A percentile compares a stretch with the other conserved stretches of the same genome.
phyloP scores from a whole-genome alignment of 805 yeast species.

The Kazachstania bromeliacearum region DNA sequence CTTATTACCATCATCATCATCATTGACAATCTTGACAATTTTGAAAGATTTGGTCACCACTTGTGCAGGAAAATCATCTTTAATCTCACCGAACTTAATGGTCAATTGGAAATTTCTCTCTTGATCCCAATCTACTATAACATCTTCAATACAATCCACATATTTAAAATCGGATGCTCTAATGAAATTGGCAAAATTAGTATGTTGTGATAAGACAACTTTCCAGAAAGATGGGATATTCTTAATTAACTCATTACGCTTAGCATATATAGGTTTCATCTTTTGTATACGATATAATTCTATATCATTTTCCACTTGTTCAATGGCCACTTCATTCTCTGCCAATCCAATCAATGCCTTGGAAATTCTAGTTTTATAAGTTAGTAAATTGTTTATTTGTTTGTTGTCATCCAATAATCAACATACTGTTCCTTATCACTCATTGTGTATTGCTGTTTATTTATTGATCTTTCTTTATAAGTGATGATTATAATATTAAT shows the following conservation, averaged over 20 bases:
- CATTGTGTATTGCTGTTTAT: slow-evolving; percentile 1
- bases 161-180: slow-evolving; percentile 68
- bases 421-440: background rate
- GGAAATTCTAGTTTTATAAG: slow-evolving; percentile 6
- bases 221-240: slow-evolving; percentile 79
- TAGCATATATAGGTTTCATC: slow-evolving; percentile 47
- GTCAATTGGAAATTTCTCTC: slow-evolving; percentile 49
- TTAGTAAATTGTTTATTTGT: slow-evolving; percentile 1
- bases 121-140: slow-evolving; percentile 46
- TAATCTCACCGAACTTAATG: slow-evolving; percentile 44
- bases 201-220: slow-evolving; percentile 70
- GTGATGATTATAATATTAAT: background rate
- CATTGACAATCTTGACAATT: slow-evolving; percentile 25
- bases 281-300: slow-evolving; percentile 42
- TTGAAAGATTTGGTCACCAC: slow-evolving; percentile 51
- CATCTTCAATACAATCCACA: slow-evolving; percentile 55
- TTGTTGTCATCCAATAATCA: background rate
- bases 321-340: slow-evolving; percentile 48
- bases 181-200: slow-evolving; percentile 75
- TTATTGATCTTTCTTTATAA: no score
- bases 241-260: slow-evolving; percentile 44
- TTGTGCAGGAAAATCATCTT: slow-evolving; percentile 45
- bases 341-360: slow-evolving; percentile 35
- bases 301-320: slow-evolving; percentile 49
- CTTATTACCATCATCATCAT: slow-evolving; percentile 8